Evolutionary conservation across 2,329 filamentous ascomycete species (phyloP), one percentile per base, ranked within the genome.

Genomic region (Cladophialophora immunda): DNA sequence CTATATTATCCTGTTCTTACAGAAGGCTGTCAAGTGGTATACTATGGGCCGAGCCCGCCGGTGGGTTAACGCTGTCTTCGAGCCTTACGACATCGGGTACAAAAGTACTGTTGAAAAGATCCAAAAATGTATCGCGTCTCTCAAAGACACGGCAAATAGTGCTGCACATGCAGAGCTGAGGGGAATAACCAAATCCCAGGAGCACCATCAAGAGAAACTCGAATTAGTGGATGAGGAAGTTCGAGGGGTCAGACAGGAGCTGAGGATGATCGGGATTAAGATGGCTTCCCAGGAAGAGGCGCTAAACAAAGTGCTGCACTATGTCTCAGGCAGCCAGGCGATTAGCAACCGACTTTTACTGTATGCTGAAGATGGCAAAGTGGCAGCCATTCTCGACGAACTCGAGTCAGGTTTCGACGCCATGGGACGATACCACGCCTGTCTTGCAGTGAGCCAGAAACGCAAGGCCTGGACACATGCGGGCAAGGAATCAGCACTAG

Each of bases 1-100:
- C 36, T 57, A 72, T 7, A 69, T 75, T 34, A 70, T 75, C n/a
- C 41, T 72, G 17, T 75, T 75, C 30, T 58, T 73, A 5, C 57
- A 68, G 19, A 56, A 58, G 32, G 68, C 71, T 15, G 36, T 68
- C 1, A 66, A 62, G 11, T 75, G 70, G 73, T 75, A 69, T 30
- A 22, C 11, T 17, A 58, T 19, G 19, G 41, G 55, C 25, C n/a
- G 29, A 19, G 11, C n/a, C 15, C 32, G 32, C 3, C 25, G 53
- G 32, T 7, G 6, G 15, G 7, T 56, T 8, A 27, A 22, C 3
- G 15, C 25, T 6, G 7, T 56, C 8, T 19, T n/a, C 25, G 29
- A 32, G 27, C 53, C 53, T 9, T 29, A 29, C n/a, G n/a, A 29
- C 17, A 34, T 30, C 11, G 30, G 53, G 3, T 32, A 30, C 27